Conservation (phyloP, 768 basidiomycete genomes). For the Amylocystis lapponica region DNA sequence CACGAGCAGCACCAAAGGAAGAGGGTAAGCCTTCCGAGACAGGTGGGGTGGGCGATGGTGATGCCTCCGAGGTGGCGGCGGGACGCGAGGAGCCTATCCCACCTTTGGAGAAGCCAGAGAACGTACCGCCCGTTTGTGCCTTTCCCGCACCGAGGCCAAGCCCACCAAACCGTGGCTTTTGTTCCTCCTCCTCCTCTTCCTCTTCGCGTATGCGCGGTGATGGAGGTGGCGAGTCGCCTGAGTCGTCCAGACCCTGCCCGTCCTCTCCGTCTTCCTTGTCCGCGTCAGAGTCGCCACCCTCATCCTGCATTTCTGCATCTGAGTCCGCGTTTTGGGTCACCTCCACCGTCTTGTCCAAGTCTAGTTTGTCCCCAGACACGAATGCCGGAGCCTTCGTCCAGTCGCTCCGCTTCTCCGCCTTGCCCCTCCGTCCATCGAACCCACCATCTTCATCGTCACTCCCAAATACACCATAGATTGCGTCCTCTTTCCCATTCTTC, state of each 20-base stretch:
- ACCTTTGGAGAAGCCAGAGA: slow-evolving; percentile 33
- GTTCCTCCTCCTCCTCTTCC: slow-evolving; percentile 39
- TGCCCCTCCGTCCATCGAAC: slow-evolving; percentile 18
- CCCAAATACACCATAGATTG: slow-evolving; percentile 71
- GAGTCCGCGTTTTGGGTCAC: no score
- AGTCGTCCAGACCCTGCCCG: slow-evolving; percentile 34
- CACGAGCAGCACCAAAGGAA: slow-evolving; percentile 33
- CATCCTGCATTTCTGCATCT: slow-evolving; percentile 31
- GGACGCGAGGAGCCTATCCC: slow-evolving; percentile 42
- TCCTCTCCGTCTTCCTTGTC: slow-evolving; percentile 32
- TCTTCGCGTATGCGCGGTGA: slow-evolving; percentile 52
- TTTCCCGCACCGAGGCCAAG: slow-evolving; percentile 32
- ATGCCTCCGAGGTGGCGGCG: slow-evolving; percentile 31
- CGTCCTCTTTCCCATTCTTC: slow-evolving; percentile 63
- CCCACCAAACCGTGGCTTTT: slow-evolving; percentile 40
- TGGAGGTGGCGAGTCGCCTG: slow-evolving; percentile 46
- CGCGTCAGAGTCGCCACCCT: slow-evolving; percentile 33
- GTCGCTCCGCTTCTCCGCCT: slow-evolving; percentile 41
- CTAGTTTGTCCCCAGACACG: slow-evolving; percentile 44
- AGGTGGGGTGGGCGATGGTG: slow-evolving; percentile 41
- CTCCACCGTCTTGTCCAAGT: slow-evolving; percentile 39
- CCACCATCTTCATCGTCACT: slow-evolving; percentile 65
- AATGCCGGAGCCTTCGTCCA: slow-evolving; percentile 80
- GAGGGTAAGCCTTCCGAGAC: slow-evolving; percentile 32
- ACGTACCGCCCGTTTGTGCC: slow-evolving; percentile 6